phyloP scores from a whole-genome alignment of 2,329 filamentous ascomycete species.

The Chalaropsis ovoidea region DNA sequence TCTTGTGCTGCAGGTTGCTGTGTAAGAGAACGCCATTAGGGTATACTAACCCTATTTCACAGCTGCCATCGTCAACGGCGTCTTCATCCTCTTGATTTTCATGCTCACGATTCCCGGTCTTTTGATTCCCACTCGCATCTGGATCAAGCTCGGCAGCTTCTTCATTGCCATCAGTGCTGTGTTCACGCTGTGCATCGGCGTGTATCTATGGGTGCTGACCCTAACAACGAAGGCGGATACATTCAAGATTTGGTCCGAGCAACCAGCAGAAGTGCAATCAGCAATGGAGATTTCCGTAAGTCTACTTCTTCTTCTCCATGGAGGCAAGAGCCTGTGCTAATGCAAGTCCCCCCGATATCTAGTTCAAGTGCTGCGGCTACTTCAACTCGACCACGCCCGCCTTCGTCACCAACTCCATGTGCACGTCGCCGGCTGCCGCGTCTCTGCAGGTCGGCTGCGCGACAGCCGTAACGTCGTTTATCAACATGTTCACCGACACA shows the following conservation, averaged over 20 bases:
- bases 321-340: background rate
- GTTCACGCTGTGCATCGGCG: constrained; percentile 56
- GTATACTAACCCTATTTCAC: constrained; percentile 29
- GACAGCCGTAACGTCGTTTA: constrained; percentile 54
- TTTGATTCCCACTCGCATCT: constrained; percentile 54
- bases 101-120: constrained; percentile 60
- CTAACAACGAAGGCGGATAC: constrained; percentile 57
- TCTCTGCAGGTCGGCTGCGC: constrained; percentile 61
- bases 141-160: constrained; percentile 60
- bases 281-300: constrained; percentile 60
- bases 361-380: constrained; percentile 78
- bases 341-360: constrained; percentile 9
- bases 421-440: constrained; percentile 59
- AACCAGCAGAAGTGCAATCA: constrained; percentile 49
- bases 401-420: constrained; percentile 59
- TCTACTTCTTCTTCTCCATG: constrained; percentile 24
- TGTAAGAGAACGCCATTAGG: background rate
- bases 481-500: constrained; percentile 60
- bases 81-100: constrained; percentile 62
- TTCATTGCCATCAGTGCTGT: constrained; percentile 51
- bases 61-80: constrained; percentile 62
- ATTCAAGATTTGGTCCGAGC: constrained; percentile 48
- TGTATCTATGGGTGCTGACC: constrained; percentile 64
- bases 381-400: constrained; percentile 59
- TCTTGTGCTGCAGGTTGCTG: constrained; percentile 28